Evolutionary conservation across 441 rosid species (phyloP).

Genomic region (Erodium trifolium): DNA sequence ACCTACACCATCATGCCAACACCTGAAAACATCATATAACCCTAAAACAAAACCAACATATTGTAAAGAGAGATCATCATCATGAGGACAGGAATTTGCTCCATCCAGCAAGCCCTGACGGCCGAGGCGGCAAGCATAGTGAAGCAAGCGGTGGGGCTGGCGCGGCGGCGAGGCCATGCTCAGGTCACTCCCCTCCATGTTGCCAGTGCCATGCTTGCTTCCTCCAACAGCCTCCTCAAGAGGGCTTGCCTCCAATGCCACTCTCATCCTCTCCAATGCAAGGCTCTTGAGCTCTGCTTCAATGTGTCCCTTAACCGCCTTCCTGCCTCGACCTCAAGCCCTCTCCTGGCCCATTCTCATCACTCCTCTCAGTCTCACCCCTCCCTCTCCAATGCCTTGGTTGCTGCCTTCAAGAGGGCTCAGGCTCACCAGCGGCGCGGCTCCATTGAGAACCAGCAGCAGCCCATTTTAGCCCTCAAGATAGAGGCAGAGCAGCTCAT

Average conservation of each 20-base stretch:
- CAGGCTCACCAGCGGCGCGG: conserved; percentile 78
- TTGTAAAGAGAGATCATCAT: conserved; percentile 1
- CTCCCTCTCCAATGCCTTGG: conserved; percentile 60
- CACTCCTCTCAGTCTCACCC: conserved; percentile 29
- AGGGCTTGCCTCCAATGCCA: conserved; percentile 60
- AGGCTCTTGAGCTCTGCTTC: conserved; percentile 70
- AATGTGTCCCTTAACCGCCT: conserved; percentile 68
- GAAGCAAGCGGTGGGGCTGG: conserved; percentile 53
- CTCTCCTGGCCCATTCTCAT: conserved; percentile 31
- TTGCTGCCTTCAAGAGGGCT: conserved; percentile 70
- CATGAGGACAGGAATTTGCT: conserved; percentile 61
- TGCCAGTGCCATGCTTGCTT: conserved; percentile 57
- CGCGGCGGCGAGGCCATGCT: conserved; percentile 59
- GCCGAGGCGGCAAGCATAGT: conserved; percentile 42
- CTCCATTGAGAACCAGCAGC: conserved; percentile 61
- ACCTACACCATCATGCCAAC: too few relatives aligned
- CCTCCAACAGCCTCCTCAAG: conserved; percentile 46
- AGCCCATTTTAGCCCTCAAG: conserved; percentile 50
- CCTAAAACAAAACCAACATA: too few relatives aligned
- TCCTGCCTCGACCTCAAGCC: conserved; percentile 46
- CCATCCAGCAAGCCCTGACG: conserved; percentile 47
- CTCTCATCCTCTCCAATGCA: conserved; percentile 69
- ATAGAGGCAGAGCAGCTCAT: conserved; percentile 59
- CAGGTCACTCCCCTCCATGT: conserved; percentile 77
- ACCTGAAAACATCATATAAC: too few relatives aligned